A percentile compares a stretch with the other conserved stretches of the same genome.
Conservation (phyloP, 2,329 filamentous ascomycete species). For the Fusarium odoratissimum region DNA sequence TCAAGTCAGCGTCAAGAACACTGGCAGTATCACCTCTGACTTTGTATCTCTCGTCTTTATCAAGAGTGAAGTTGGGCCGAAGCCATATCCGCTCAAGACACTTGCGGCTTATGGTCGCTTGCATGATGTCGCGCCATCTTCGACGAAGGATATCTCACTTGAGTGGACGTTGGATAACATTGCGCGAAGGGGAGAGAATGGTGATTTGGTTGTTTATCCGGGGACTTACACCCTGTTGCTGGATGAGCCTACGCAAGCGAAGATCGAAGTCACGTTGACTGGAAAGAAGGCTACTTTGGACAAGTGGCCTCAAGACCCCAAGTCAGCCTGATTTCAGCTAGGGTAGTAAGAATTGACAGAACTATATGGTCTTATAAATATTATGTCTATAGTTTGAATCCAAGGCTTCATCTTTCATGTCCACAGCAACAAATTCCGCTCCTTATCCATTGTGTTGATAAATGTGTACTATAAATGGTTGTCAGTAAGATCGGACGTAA, state of each 20-base stretch:
- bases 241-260: background rate
- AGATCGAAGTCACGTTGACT: background rate
- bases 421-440: background rate
- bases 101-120: conserved; percentile 2
- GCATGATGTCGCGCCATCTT: background rate
- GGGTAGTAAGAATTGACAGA: accelerated
- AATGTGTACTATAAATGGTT: background rate
- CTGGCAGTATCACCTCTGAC: background rate
- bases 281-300: background rate
- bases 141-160: background rate
- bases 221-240: conserved; percentile 1
- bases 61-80: background rate
- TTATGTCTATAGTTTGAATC: accelerated
- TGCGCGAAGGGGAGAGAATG: background rate
- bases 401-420: background rate
- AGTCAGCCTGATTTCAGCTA: background rate
- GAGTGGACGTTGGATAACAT: conserved; percentile 14
- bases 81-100: conserved; percentile 6
- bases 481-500: background rate
- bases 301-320: background rate
- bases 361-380: background rate
- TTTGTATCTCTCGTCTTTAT: conserved; percentile 1
- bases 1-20: background rate
- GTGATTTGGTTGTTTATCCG: background rate
- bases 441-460: background rate